Evolutionary conservation across 116 monocot genomes (phyloP).

Genomic region (Phalaenopsis hybrid): DNA sequence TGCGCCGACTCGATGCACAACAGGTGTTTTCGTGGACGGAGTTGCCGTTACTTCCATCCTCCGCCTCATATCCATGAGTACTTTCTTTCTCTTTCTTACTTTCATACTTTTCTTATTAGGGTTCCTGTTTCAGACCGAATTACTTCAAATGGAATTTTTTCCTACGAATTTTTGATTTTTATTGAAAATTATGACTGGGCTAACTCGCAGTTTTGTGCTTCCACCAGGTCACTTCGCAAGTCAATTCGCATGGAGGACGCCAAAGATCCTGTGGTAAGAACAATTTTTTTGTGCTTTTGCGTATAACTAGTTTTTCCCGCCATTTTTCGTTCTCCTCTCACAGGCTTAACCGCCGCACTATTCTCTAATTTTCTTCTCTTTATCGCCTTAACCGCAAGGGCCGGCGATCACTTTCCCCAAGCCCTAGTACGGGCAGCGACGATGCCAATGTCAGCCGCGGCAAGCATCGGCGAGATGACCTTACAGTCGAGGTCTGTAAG

Average conservation of each 20-base stretch:
- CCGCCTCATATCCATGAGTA: conserved; percentile 38
- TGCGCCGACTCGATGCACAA: conserved; percentile 27
- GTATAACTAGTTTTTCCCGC: no score
- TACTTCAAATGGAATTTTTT: no score
- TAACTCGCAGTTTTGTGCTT: no score
- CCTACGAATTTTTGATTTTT: background rate
- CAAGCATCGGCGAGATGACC: conserved; percentile 6
- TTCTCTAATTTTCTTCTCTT: background rate
- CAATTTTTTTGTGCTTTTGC: no score
- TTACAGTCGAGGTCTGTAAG: conserved; percentile 22
- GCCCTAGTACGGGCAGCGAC: conserved; percentile 2
- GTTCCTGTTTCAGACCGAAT: no score
- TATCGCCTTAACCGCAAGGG: conserved; percentile 4
- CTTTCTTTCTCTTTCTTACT: background rate
- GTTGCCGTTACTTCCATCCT: conserved; percentile 33
- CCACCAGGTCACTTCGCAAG: no score
- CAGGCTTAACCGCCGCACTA: no score
- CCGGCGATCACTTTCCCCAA: conserved; percentile 6
- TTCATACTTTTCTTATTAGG: background rate
- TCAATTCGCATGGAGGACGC: no score
- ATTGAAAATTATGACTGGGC: no score
- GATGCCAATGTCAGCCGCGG: background rate
- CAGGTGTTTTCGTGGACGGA: conserved; percentile 21
- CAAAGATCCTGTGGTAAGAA: no score
- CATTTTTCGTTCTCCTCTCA: no score